These are phyloP conservation scores for Lavandula angustifolia DNA, from an alignment of 257 asterid species.

Conservation along the genomic window DNA sequence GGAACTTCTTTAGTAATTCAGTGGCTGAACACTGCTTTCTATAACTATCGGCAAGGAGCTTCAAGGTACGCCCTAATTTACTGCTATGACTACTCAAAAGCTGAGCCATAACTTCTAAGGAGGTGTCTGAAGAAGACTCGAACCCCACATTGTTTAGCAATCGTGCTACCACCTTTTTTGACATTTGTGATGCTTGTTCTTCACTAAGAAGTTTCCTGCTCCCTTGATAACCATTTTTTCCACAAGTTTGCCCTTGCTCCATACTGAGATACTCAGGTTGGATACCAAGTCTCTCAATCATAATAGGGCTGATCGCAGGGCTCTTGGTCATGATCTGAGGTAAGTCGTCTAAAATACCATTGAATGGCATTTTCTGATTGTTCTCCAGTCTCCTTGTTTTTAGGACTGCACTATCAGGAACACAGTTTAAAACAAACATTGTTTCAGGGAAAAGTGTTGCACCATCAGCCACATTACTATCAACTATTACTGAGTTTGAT, in stretches of 20 bases:
- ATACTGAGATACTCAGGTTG: constrained; percentile 82
- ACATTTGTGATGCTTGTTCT: constrained; percentile 76
- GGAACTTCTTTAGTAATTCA: constrained; percentile 90
- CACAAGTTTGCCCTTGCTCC: constrained; percentile 73
- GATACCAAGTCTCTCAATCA: constrained; percentile 98
- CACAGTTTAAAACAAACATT: constrained; percentile 81
- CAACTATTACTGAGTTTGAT: constrained; percentile 45
- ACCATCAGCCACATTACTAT: constrained; percentile 52
- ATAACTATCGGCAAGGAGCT: constrained; percentile 84
- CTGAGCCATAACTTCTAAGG: constrained; percentile 73
- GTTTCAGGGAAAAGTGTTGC: constrained; percentile 78
- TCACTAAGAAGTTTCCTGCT: constrained; percentile 59
- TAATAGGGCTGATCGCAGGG: constrained; percentile 68
- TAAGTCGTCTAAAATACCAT: constrained; percentile 86
- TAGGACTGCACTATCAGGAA: constrained; percentile 77
- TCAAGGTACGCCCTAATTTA: constrained; percentile 78
- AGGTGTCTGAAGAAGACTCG: constrained; percentile 77
- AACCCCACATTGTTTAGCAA: constrained; percentile 66
- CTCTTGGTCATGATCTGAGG: constrained; percentile 73
- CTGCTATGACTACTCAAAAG: constrained; percentile 69
- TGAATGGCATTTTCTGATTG: constrained; percentile 63
- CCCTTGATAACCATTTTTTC: constrained; percentile 63
- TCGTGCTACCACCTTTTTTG: constrained; percentile 82
- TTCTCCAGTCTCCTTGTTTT: constrained; percentile 40
- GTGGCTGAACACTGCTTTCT: constrained; percentile 84